Evolutionary conservation across 352 stramenopile genomes (phyloP).

Genomic region (Globisporangium carolinianum): DNA sequence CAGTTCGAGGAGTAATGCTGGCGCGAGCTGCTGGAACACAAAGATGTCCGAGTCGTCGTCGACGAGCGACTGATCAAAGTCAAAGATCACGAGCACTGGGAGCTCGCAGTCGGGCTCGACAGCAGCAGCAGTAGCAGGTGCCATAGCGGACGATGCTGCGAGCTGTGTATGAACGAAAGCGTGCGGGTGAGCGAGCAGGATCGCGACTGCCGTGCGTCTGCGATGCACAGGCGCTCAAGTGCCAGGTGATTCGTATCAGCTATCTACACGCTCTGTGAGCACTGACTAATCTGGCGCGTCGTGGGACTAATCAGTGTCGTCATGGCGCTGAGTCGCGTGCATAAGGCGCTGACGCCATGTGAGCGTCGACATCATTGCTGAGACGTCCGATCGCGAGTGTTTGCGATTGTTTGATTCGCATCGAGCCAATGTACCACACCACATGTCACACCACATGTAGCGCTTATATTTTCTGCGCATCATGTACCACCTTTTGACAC

Average conservation of each 20-base stretch:
- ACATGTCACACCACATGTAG: neutral
- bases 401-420: neutral
- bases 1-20: conserved; percentile 18
- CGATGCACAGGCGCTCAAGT: neutral
- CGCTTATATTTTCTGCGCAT: too few species aligned
- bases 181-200: neutral
- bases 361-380: neutral
- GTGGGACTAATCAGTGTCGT: too few species aligned
- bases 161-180: neutral
- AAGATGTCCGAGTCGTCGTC: conserved; percentile 40
- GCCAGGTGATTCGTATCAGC: neutral
- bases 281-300: neutral
- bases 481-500: neutral
- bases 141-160: neutral
- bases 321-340: neutral
- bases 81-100: conserved; percentile 39
- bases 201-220: neutral
- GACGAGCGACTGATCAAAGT: conserved; percentile 41
- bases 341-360: neutral
- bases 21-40: conserved; percentile 22
- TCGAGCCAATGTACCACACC: neutral
- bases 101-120: neutral
- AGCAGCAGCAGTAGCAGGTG: neutral
- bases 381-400: neutral
- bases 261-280: neutral